A percentile compares a stretch with the other conserved stretches of the same genome.
Evolutionary conservation across 1,284 basidiomycete genomes (phyloP).

Genomic region (Rhodotorula sp.): DNA sequence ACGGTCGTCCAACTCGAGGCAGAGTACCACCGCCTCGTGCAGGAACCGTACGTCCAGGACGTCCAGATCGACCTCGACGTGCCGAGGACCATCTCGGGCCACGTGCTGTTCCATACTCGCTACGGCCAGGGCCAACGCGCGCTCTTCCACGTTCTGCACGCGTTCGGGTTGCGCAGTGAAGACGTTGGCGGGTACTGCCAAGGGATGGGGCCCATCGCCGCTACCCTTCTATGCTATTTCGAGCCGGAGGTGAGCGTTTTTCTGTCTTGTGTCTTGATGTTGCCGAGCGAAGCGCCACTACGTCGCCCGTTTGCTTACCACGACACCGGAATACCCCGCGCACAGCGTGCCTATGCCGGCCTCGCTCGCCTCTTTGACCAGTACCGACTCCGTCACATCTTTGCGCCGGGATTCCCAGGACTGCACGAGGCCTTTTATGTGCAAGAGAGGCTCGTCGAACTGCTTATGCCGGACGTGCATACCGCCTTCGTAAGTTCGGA

Average conservation of each 20-base stretch:
- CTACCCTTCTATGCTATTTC: slow-evolving; percentile 90
- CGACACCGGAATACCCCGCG: too few relatives aligned
- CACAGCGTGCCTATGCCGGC: slow-evolving; percentile 69
- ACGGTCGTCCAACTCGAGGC: slow-evolving; percentile 32
- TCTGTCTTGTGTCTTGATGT: too few relatives aligned
- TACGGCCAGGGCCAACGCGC: slow-evolving; percentile 93
- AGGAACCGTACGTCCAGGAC: slow-evolving; percentile 80
- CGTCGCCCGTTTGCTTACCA: background rate
- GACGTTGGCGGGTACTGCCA: slow-evolving; percentile 77
- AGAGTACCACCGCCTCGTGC: slow-evolving; percentile 64
- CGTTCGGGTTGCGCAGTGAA: slow-evolving; percentile 61
- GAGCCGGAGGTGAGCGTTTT: slow-evolving; percentile 63
- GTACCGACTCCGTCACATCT: slow-evolving; percentile 86
- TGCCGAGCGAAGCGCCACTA: too few relatives aligned
- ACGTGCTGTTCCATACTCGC: slow-evolving; percentile 89
- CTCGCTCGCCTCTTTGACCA: slow-evolving; percentile 80
- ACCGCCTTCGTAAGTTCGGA: slow-evolving; percentile 58
- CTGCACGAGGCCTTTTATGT: slow-evolving; percentile 90
- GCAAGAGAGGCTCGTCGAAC: slow-evolving; percentile 80
- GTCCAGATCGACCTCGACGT: slow-evolving; percentile 99
- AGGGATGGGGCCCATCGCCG: slow-evolving; percentile 97
- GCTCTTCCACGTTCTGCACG: slow-evolving; percentile 90
- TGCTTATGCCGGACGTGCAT: slow-evolving; percentile 84
- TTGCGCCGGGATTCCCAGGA: slow-evolving; percentile 92
- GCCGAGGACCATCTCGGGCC: slow-evolving; percentile 91